Evolutionary conservation across 768 basidiomycete genomes (phyloP).

Genomic region (Mycena filopes): DNA sequence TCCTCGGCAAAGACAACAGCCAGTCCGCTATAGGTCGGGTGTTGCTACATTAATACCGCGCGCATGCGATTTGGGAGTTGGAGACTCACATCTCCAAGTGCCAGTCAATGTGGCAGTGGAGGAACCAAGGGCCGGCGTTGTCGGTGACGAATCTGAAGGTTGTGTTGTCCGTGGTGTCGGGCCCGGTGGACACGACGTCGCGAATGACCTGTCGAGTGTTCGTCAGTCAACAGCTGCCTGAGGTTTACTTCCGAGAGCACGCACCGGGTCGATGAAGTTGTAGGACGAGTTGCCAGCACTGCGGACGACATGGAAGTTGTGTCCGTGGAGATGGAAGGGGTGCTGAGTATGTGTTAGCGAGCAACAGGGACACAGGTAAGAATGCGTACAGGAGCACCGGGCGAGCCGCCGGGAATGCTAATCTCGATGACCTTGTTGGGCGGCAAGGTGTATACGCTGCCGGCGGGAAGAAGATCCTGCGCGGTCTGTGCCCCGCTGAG

Average conservation of each 20-base stretch:
- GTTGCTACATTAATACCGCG: background rate
- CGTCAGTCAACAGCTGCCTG: background rate
- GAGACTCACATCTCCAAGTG: slow-evolving; percentile 47
- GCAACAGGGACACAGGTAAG: background rate
- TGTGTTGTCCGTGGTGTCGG: slow-evolving; percentile 2
- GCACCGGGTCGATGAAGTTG: slow-evolving; percentile 57
- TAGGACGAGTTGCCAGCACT: slow-evolving; percentile 44
- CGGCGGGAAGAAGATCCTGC: slow-evolving; percentile 51
- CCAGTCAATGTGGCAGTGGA: slow-evolving; percentile 50
- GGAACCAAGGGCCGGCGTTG: slow-evolving; percentile 46
- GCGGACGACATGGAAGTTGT: slow-evolving; percentile 51
- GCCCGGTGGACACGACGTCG: slow-evolving; percentile 56
- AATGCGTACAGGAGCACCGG: slow-evolving; percentile 46
- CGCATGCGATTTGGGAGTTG: background rate
- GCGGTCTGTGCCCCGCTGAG: slow-evolving; percentile 54
- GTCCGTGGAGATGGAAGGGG: slow-evolving; percentile 49
- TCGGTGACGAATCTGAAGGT: slow-evolving; percentile 48
- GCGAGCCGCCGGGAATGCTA: slow-evolving; percentile 49
- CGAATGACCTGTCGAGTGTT: slow-evolving; percentile 38
- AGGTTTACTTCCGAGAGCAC: background rate
- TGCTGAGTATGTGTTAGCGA: slow-evolving; percentile 36
- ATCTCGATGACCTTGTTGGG: slow-evolving; percentile 60
- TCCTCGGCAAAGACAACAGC: slow-evolving; percentile 53
- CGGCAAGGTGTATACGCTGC: slow-evolving; percentile 56
- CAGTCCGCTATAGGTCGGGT: slow-evolving; percentile 42